Percentiles rank a stretch among this genome's conserved stretches.
Conservation (phyloP, 257 asterid genomes). For the Voacanga thouarsii region DNA sequence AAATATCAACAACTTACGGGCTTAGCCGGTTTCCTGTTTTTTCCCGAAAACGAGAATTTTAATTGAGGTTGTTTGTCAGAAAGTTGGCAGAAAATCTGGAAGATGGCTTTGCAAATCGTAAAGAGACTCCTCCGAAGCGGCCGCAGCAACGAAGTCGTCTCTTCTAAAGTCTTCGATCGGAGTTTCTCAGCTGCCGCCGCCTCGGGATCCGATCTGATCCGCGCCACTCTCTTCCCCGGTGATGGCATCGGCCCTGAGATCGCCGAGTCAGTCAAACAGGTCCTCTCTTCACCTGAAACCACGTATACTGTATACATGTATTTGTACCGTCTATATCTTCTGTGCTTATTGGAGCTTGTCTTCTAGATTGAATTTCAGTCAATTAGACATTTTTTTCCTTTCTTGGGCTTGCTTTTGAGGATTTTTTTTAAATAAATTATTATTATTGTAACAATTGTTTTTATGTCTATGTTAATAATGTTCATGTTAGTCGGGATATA, state of each 20-base stretch:
- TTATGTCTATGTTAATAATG: not conserved
- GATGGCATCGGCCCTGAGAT: constrained; percentile 98
- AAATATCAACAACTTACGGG: too few relatives aligned
- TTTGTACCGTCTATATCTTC: not conserved
- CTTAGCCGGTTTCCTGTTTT: not conserved
- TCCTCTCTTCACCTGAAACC: constrained; percentile 1
- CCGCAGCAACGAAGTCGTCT: constrained; percentile 24
- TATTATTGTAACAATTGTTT: not conserved
- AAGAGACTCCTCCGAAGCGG: constrained; percentile 51
- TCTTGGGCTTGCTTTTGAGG: not conserved
- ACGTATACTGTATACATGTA: not conserved
- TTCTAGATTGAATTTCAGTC: not conserved
- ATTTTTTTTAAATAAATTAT: not conserved
- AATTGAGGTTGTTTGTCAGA: not conserved
- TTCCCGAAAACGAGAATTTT: not conserved
- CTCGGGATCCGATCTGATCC: constrained; percentile 56
- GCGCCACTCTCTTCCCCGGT: constrained; percentile 95
- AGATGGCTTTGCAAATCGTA: constrained; percentile 71
- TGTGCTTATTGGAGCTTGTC: not conserved
- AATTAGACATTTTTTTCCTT: not conserved
- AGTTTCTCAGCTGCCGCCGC: constrained; percentile 35
- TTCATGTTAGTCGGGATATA: constrained; percentile 5
- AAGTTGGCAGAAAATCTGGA: not conserved
- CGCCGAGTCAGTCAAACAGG: constrained; percentile 83
- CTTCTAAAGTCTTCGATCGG: constrained; percentile 40